These are phyloP conservation scores for Colletotrichum cordylinicola DNA, from an alignment of 2,329 filamentous ascomycete species.

Conservation along the genomic window DNA sequence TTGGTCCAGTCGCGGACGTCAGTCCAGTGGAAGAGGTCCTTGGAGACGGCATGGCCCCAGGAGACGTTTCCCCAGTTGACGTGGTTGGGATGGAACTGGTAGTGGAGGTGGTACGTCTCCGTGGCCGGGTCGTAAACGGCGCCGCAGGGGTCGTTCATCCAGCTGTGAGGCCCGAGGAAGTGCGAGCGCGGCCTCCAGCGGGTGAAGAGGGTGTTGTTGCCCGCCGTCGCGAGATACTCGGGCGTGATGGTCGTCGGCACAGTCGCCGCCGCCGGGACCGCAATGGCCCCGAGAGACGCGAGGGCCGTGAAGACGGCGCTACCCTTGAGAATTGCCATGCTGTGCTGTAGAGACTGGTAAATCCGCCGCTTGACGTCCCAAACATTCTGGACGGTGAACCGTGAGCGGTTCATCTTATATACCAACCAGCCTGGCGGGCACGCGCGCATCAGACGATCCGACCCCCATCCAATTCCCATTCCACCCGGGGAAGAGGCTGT, in stretches of 20 bases:
- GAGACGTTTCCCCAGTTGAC: constrained; percentile 64
- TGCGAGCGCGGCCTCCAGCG: constrained; percentile 37
- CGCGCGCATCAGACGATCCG: neutral
- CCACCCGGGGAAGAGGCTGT: neutral
- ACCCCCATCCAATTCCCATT: neutral
- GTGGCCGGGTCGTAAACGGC: constrained; percentile 60
- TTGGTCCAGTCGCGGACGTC: constrained; percentile 19
- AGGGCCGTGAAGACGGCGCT: constrained; percentile 21
- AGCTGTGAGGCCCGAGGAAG: constrained; percentile 57
- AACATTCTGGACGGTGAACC: neutral
- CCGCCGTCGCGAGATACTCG: constrained; percentile 11
- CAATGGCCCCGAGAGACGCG: constrained; percentile 16
- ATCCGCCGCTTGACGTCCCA: constrained; percentile 1
- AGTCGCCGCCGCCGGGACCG: neutral
- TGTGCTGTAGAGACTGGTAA: neutral
- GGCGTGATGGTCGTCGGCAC: constrained; percentile 10
- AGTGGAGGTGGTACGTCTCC: constrained; percentile 69
- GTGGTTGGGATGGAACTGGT: constrained; percentile 56
- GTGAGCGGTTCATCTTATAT: constrained; percentile 17
- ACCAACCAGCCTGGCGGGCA: neutral
- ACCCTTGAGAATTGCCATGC: constrained; percentile 19
- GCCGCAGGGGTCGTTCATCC: constrained; percentile 71
- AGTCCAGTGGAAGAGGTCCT: constrained; percentile 66
- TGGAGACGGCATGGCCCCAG: constrained; percentile 70
- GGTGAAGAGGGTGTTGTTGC: constrained; percentile 24